Conservation (phyloP, 2,329 filamentous ascomycete species). For the Sclerotinia minor region DNA sequence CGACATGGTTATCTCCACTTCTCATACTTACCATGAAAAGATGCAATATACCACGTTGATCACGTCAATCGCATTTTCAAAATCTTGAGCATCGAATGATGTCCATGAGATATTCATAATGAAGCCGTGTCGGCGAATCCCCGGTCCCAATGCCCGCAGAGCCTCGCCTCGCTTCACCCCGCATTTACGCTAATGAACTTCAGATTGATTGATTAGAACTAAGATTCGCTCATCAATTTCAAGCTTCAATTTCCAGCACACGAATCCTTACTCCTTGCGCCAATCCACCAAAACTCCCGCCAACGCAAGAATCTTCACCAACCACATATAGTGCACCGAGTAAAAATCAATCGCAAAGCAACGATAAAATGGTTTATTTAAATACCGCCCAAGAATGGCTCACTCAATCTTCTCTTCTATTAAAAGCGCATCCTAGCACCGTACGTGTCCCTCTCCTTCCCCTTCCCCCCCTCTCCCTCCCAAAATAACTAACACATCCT, state of each 20-base stretch:
- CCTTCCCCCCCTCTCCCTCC: constrained; percentile 17
- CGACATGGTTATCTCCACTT: background rate
- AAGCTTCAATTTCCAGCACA: background rate
- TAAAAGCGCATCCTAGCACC: constrained; percentile 81
- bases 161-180: constrained; percentile 15
- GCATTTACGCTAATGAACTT: constrained; percentile 2
- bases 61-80: background rate
- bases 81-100: background rate
- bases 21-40: background rate
- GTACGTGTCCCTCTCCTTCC: constrained; percentile 53
- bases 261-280: background rate
- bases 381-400: constrained; percentile 87
- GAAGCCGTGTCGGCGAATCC: background rate
- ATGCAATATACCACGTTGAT: background rate
- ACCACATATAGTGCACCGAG: background rate
- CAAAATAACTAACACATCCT: constrained; percentile 22
- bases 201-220: background rate
- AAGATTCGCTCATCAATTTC: constrained; percentile 3
- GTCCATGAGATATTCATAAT: background rate
- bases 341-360: background rate
- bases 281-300: background rate
- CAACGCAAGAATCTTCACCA: background rate
- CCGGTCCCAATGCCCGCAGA: background rate
- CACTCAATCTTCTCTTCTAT: constrained; percentile 77
- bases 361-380: constrained; percentile 70